Evolutionary conservation across 495 filamentous ascomycete species (phyloP).

Genomic region (Evernia prunastri): DNA sequence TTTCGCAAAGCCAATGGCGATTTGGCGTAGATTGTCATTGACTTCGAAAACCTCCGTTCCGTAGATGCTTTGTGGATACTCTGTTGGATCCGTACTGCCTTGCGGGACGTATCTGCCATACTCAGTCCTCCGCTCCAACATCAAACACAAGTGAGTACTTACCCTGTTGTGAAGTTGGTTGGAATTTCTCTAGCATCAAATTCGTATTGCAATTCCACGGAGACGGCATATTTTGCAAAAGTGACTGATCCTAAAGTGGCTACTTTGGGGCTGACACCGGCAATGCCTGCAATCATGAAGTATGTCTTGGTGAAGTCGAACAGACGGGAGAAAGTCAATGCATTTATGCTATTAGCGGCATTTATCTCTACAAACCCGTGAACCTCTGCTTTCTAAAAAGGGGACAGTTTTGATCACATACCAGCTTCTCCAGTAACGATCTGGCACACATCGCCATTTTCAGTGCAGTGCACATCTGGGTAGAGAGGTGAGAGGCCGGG

Average conservation of each 20-base stretch:
- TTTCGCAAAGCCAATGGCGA: constrained; percentile 50
- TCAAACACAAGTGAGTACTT: not conserved
- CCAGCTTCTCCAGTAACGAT: constrained; percentile 47
- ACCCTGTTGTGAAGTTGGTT: constrained; percentile 51
- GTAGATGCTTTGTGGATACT: constrained; percentile 60
- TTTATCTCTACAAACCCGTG: constrained; percentile 55
- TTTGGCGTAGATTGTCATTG: constrained; percentile 52
- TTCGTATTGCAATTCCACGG: constrained; percentile 69
- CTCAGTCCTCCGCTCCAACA: not conserved
- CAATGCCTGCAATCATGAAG: constrained; percentile 66
- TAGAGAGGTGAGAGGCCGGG: constrained; percentile 61
- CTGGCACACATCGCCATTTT: constrained; percentile 54
- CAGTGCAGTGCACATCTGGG: constrained; percentile 58
- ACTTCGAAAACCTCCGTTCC: constrained; percentile 75
- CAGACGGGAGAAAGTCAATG: constrained; percentile 50
- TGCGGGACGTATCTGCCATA: constrained; percentile 53
- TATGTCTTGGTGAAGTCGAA: constrained; percentile 65
- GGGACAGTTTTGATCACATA: constrained; percentile 6
- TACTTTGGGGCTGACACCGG: constrained; percentile 61
- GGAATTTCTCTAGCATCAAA: constrained; percentile 66
- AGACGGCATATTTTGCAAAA: constrained; percentile 61
- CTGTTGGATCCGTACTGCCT: constrained; percentile 45
- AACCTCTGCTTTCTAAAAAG: not conserved
- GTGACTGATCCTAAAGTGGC: constrained; percentile 57
- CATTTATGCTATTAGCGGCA: constrained; percentile 55